A percentile compares a stretch with the other conserved stretches of the same genome.
These are phyloP conservation scores for Bryoglossum gracile DNA, from an alignment of 495 filamentous ascomycete genomes.

Conservation along the genomic window DNA sequence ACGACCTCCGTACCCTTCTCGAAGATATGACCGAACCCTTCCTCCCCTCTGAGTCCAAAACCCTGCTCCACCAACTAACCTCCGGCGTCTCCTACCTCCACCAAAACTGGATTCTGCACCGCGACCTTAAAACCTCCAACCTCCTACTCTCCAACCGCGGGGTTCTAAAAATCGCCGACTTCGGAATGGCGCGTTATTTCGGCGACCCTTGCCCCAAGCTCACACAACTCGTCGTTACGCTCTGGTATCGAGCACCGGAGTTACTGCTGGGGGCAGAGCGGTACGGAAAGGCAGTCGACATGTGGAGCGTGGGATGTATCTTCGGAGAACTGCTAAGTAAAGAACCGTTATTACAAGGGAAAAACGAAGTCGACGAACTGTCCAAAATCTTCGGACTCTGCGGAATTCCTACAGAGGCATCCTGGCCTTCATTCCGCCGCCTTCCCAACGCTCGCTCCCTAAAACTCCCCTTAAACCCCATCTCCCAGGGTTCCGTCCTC, in stretches of 20 bases:
- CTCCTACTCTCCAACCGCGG: slow-evolving; percentile 93
- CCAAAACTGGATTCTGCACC: slow-evolving; percentile 86
- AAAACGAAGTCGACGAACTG: slow-evolving; percentile 85
- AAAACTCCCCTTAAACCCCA: slow-evolving; percentile 55
- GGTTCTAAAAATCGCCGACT: slow-evolving; percentile 93
- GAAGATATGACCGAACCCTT: slow-evolving; percentile 94
- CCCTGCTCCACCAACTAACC: slow-evolving; percentile 73
- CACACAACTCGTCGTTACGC: slow-evolving; percentile 90
- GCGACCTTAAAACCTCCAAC: slow-evolving; percentile 95
- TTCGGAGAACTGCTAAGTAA: slow-evolving; percentile 86
- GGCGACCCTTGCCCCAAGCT: slow-evolving; percentile 76
- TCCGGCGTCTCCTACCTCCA: slow-evolving; percentile 84
- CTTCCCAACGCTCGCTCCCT: slow-evolving; percentile 84
- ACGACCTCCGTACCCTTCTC: slow-evolving; percentile 91
- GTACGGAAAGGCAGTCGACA: slow-evolving; percentile 76
- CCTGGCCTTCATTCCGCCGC: slow-evolving; percentile 81
- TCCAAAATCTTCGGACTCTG: slow-evolving; percentile 77
- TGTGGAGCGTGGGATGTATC: slow-evolving; percentile 96
- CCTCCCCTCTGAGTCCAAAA: slow-evolving; percentile 87
- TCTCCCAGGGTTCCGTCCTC: slow-evolving; percentile 38
- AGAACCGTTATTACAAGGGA: slow-evolving; percentile 80
- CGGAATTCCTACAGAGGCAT: slow-evolving; percentile 78
- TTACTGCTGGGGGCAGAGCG: slow-evolving; percentile 73
- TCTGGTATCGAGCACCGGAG: slow-evolving; percentile 95
- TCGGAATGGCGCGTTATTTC: slow-evolving; percentile 91